Conservation (phyloP, 495 filamentous ascomycete species). For the Cudoniella acicularis region DNA sequence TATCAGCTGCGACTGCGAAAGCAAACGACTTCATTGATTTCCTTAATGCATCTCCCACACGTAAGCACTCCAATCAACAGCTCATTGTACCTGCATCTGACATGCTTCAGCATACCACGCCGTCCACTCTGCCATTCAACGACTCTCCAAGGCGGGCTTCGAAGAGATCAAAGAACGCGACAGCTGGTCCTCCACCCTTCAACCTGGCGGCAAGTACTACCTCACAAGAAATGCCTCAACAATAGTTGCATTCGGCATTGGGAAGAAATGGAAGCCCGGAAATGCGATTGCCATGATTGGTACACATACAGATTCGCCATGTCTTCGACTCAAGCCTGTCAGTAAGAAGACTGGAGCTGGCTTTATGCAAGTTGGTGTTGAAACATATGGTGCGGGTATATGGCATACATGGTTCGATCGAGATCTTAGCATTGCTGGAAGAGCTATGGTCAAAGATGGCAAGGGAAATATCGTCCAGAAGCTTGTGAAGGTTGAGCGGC, state of each 20-base stretch:
- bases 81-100: slow-evolving; percentile 14
- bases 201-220: slow-evolving; percentile 92
- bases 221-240: slow-evolving; percentile 93
- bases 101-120: slow-evolving; percentile 80
- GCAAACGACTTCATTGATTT: slow-evolving; percentile 88
- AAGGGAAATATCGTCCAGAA: slow-evolving; percentile 77
- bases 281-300: slow-evolving; percentile 95
- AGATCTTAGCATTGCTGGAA: slow-evolving; percentile 86
- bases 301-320: slow-evolving; percentile 93
- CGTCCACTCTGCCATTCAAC: slow-evolving; percentile 70
- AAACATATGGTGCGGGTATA: slow-evolving; percentile 90
- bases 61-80: slow-evolving; percentile 54
- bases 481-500: slow-evolving; percentile 85
- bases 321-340: slow-evolving; percentile 86
- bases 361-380: slow-evolving; percentile 94
- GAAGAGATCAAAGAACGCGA: slow-evolving; percentile 85
- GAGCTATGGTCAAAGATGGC: slow-evolving; percentile 72
- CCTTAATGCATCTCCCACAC: slow-evolving; percentile 91
- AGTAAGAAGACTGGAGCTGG: slow-evolving; percentile 80
- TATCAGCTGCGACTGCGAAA: slow-evolving; percentile 49
- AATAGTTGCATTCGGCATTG: slow-evolving; percentile 91
- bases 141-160: slow-evolving; percentile 80
- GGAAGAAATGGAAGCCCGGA: slow-evolving; percentile 87
- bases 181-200: slow-evolving; percentile 74
- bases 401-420: slow-evolving; percentile 92